Percentiles rank a stretch among this genome's conserved stretches.
These are phyloP conservation scores for Populus hybrid DNA, from an alignment of 441 rosid species.

Conservation along the genomic window DNA sequence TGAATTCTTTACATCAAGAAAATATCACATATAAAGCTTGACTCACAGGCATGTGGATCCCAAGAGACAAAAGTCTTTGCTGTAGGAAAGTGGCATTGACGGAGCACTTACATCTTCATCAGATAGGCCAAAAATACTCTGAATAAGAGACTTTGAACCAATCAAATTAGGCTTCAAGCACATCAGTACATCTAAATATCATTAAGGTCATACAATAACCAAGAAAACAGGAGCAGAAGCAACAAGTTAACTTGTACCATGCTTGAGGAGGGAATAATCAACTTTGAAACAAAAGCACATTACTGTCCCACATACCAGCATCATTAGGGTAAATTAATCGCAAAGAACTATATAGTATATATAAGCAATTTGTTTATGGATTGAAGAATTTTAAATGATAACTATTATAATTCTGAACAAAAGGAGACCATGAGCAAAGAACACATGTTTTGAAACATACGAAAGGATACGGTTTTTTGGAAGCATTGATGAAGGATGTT, in stretches of 20 bases:
- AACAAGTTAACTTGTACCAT: slow-evolving; percentile 23
- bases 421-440: neutral
- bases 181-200: slow-evolving; percentile 53
- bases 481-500: slow-evolving; percentile 39
- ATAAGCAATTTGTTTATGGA: neutral
- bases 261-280: neutral
- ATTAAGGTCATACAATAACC: slow-evolving; percentile 34
- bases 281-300: neutral
- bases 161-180: slow-evolving; percentile 39
- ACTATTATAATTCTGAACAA: neutral
- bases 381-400: neutral
- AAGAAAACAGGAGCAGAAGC: slow-evolving; percentile 38
- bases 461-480: slow-evolving; percentile 68
- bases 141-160: slow-evolving; percentile 47
- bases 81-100: slow-evolving; percentile 41
- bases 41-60: slow-evolving; percentile 88
- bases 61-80: slow-evolving; percentile 32
- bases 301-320: neutral
- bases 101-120: slow-evolving; percentile 32
- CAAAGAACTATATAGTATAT: neutral
- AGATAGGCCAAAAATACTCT: slow-evolving; percentile 53
- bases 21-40: slow-evolving; percentile 11
- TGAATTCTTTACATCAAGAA: slow-evolving; percentile 7
- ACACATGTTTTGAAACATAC: neutral
- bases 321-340: neutral